Base-by-base conservation (phyloP, 2,329 filamentous ascomycete genomes). In the Diaporthe ilicicola region DNA sequence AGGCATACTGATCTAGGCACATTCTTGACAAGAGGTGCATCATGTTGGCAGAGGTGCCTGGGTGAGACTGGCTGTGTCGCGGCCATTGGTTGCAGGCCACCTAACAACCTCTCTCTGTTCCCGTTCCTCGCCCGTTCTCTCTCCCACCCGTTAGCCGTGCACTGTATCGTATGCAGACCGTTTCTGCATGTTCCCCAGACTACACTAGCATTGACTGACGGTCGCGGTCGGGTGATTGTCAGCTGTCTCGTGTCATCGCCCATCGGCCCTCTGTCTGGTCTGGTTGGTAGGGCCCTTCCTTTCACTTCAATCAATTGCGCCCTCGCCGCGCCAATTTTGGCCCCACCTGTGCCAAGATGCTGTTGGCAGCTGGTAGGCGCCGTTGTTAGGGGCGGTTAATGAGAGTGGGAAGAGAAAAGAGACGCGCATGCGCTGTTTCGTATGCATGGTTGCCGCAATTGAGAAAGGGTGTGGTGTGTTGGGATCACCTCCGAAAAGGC, bases 61-160 rank as follows among this genome's bases (percentile, higher is more conserved):
- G 59, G 59, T 62, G 59, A 62, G 59, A 48, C 59, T 62, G 59
- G 59, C 27, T 62, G 59, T 62, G 59, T 48, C 59, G 59, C 59
- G 59, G 59, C 29, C 59, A 62, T 62, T 62, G 59, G 59, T 39
- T 62, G 42, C 15, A 48, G 42, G 59, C 59, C 27, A 12, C 27
- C 59, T 27, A 62, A 42, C 59, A 34, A 27, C 34, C 37, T 34
- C 12, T 17, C 42, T 39, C 56, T 34, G 32, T 34, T 34, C 54
- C 56, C 39, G 55, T 61, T 61, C 56, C 56, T 61, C 59, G 42
- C 29, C 59, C 42, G 42, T 29, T 62, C 42, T 19, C 42, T 62
- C 42, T 37, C 42, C 42, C 56, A 48, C 39, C 56, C 56, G 56
- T n/a, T n/a, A 62, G 56, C 56, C 27, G 24, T 62, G 42, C 56